Conservation (phyloP, 2,329 filamentous ascomycete genomes). For the Lecanicillium sp. region DNA sequence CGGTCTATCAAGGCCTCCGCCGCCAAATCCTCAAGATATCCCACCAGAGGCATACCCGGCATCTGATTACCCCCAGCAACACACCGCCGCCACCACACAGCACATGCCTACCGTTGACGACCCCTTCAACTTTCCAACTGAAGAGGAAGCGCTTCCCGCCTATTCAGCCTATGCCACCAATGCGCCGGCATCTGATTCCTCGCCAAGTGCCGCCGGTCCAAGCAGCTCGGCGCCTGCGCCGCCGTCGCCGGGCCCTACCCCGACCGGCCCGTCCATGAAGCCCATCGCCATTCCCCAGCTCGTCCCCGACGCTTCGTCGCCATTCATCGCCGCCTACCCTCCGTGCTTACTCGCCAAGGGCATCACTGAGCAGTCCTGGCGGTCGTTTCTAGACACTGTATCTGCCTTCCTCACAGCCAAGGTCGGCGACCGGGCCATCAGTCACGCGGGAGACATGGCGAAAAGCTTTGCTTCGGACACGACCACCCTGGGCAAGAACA, state of each 20-base stretch:
- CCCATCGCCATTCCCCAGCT: constrained; percentile 38
- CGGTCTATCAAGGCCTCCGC: background rate
- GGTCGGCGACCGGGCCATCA: constrained; percentile 37
- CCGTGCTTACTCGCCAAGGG: constrained; percentile 32
- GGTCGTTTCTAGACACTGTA: constrained; percentile 32
- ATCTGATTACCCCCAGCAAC: background rate
- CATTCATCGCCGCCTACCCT: constrained; percentile 35
- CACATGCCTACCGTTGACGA: constrained; percentile 26
- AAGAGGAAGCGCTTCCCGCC: constrained; percentile 24
- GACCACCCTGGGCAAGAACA: constrained; percentile 29
- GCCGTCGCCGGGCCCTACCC: constrained; percentile 9
- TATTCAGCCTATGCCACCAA: constrained; percentile 19
- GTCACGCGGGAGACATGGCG: constrained; percentile 37
- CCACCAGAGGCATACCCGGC: constrained; percentile 8
- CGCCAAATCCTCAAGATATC: background rate
- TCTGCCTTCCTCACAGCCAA: constrained; percentile 42
- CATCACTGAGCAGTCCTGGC: constrained; percentile 30
- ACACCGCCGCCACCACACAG: background rate
- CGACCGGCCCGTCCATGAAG: constrained; percentile 13
- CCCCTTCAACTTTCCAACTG: constrained; percentile 36
- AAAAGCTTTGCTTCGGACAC: constrained; percentile 31
- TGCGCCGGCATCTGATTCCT: background rate
- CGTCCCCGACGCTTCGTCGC: constrained; percentile 26
- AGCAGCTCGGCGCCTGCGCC: background rate
- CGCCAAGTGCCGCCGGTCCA: constrained; percentile 2